phyloP scores from a whole-genome alignment of 2,329 filamentous ascomycete species.

The Curvularia sp. region DNA sequence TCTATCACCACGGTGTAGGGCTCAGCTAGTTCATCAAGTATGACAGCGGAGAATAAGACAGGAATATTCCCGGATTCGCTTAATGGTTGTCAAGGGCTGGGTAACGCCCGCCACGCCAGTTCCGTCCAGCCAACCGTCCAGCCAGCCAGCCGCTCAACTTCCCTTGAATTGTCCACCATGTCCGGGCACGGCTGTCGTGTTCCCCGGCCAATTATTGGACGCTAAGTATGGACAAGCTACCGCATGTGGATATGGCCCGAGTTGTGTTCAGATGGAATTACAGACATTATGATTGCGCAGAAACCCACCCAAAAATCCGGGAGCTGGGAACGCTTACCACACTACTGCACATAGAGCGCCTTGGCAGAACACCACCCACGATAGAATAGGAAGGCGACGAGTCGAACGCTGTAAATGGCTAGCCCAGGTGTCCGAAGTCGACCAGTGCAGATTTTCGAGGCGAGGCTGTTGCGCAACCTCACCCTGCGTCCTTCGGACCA shows the following conservation, averaged over 20 bases:
- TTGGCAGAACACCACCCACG: slow-evolving; percentile 10
- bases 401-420: slow-evolving; percentile 2
- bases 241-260: slow-evolving; percentile 2
- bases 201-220: slow-evolving; percentile 13
- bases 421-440: neutral
- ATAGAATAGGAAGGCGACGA: slow-evolving; percentile 17
- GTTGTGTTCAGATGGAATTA: slow-evolving; percentile 4
- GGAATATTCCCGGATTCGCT: slow-evolving; percentile 8
- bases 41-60: slow-evolving; percentile 12
- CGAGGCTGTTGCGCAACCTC: slow-evolving; percentile 1
- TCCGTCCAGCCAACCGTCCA: neutral
- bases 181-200: slow-evolving; percentile 8
- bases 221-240: slow-evolving; percentile 1
- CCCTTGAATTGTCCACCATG: slow-evolving; percentile 2
- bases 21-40: neutral
- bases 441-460: neutral
- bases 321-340: slow-evolving; percentile 16
- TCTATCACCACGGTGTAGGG: neutral
- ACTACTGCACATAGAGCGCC: slow-evolving; percentile 4
- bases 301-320: slow-evolving; percentile 11
- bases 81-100: slow-evolving; percentile 6
- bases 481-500: neutral
- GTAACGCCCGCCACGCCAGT: slow-evolving; percentile 1
- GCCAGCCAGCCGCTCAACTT: slow-evolving; percentile 1
- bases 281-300: slow-evolving; percentile 9